A percentile compares a stretch with the other conserved stretches of the same genome.
Evolutionary conservation across 352 stramenopile species (phyloP).

Genomic region (Phytophthora constricta): DNA sequence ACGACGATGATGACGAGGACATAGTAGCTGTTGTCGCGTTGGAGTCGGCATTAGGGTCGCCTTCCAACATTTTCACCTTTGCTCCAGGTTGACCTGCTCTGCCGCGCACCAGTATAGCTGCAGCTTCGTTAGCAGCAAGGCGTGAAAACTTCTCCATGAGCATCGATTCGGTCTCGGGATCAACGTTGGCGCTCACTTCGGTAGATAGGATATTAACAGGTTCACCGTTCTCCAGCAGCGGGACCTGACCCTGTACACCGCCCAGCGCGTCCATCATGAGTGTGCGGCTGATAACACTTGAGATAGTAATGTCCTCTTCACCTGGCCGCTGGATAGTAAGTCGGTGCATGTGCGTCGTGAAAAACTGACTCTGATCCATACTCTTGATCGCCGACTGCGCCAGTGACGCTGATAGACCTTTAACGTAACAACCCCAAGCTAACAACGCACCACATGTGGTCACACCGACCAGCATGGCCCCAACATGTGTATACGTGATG

Average conservation of each 20-base stretch:
- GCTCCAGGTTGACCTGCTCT: conserved; percentile 21
- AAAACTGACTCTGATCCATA: conserved; percentile 69
- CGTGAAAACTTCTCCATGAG: conserved; percentile 75
- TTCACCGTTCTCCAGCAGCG: conserved; percentile 60
- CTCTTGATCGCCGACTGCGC: conserved; percentile 67
- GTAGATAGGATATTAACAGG: conserved; percentile 33
- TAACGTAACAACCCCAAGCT: conserved; percentile 80
- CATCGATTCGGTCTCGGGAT: conserved; percentile 56
- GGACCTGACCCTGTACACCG: conserved; percentile 38
- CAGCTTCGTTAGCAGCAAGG: conserved; percentile 59
- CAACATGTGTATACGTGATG: conserved; percentile 82
- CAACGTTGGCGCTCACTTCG: conserved; percentile 38
- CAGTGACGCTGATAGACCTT: conserved; percentile 70
- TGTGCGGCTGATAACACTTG: conserved; percentile 68
- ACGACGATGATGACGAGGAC: conserved; percentile 23
- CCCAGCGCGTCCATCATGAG: conserved; percentile 61
- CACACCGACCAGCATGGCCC: conserved; percentile 59
- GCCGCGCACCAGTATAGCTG: conserved; percentile 41
- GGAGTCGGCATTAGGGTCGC: conserved; percentile 47
- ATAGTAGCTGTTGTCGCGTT: conserved; percentile 28
- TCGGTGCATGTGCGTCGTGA: conserved; percentile 69
- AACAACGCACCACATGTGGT: conserved; percentile 57
- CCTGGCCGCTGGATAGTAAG: conserved; percentile 73
- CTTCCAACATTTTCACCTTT: conserved; percentile 44
- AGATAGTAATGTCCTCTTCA: conserved; percentile 79